phyloP scores from a whole-genome alignment of 2,329 filamentous ascomycete species.

The Aureobasidium uvarum region DNA sequence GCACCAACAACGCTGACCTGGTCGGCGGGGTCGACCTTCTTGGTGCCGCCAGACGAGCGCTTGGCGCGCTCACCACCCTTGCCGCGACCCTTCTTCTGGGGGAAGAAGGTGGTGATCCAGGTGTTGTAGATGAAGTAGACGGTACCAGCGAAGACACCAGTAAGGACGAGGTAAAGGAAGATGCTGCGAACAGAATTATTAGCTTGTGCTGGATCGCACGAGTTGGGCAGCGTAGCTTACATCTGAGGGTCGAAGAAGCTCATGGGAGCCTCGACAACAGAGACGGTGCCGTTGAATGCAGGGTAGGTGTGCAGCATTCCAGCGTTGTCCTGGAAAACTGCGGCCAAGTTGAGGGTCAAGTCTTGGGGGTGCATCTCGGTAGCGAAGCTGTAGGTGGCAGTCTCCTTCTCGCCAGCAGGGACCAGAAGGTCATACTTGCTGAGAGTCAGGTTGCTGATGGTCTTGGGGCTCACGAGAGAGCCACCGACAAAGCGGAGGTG shows the following conservation, averaged over 20 bases:
- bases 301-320: conserved; percentile 72
- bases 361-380: conserved; percentile 94
- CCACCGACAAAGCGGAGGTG: conserved; percentile 74
- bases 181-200: conserved; percentile 58
- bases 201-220: background rate
- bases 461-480: conserved; percentile 60
- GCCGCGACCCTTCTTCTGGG: conserved; percentile 65
- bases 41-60: conserved; percentile 59
- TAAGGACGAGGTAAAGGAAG: conserved; percentile 94
- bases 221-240: conserved; percentile 56
- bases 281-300: conserved; percentile 78
- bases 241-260: conserved; percentile 95
- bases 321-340: conserved; percentile 66
- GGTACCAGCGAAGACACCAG: conserved; percentile 71
- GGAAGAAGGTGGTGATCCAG: conserved; percentile 95
- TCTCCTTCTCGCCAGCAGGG: conserved; percentile 71
- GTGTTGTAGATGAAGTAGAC: conserved; percentile 98
- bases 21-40: conserved; percentile 63
- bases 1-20: conserved; percentile 64
- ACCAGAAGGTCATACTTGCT: conserved; percentile 71
- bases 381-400: conserved; percentile 77
- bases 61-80: conserved; percentile 66
- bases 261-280: conserved; percentile 84
- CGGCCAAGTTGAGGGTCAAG: conserved; percentile 71
- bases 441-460: conserved; percentile 82